Evolutionary conservation across 495 filamentous ascomycete genomes (phyloP), one percentile per base, ranked within the genome.

Genomic region (Filosporella fistucella): DNA sequence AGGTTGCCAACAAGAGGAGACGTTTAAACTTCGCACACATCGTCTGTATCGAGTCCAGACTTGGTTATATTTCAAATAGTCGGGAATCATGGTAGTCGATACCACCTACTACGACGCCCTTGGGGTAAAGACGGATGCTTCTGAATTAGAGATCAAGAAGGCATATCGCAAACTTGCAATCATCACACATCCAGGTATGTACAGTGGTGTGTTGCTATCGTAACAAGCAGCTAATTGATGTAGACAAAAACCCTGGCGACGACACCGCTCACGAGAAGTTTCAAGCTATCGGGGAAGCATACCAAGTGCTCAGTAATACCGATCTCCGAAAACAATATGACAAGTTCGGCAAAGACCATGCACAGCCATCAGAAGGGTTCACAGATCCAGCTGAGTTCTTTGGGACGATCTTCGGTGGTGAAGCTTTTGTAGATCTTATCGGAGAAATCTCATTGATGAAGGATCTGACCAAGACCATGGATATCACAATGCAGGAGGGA

Each of bases 361-460:
- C 91, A 1, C 81, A 89, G 33, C 93, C 93, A 0, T 77, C 78
- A 55, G 84, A 86, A 56, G 93, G 93, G 51, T 99, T 99, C 66
- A 87, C 88, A 72, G 93, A 99, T 57, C 94, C 93, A 0, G 79
- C 89, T 34, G 94, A 99, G 69, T 99, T 99, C 80, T 97, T 99
- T 66, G 83, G 88, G 54, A 95, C 89, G 76, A 97, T 99, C 49
- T 99, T 99, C 58, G 93, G 93, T 52, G 93, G 93, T 28, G 91
- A 95, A 48, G 93, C 94, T 4, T 99, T 99, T 60, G 75, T 84
- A 20, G 91, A 93, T 65, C 80, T 89, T 61, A 94, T 93, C 57
- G 89, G 89, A 44, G 89, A 95, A 68, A 90, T 95, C 51, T 89
- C 85, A 37, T 75, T 95, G 42, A 91, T 95, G 84, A 93, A 91